A percentile compares a stretch with the other conserved stretches of the same genome.
These are phyloP conservation scores for Hymenoscyphus salicellus DNA, from an alignment of 2,329 filamentous ascomycete species.

Conservation along the genomic window DNA sequence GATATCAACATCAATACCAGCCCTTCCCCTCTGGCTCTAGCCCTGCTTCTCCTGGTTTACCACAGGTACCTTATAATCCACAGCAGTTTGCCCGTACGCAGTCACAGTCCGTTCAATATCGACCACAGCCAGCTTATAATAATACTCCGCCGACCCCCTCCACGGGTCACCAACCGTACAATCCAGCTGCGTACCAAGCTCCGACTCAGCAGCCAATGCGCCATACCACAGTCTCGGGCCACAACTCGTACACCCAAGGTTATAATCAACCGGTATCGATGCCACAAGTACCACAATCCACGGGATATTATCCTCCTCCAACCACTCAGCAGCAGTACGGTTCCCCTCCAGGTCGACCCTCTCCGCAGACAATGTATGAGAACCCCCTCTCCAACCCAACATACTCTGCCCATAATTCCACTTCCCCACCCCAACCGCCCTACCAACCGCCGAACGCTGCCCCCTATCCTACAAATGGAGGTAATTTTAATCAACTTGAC, in stretches of 20 bases:
- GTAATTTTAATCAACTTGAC: conserved; percentile 26
- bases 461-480: conserved; percentile 33
- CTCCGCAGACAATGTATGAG: conserved; percentile 30
- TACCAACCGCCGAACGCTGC: conserved; percentile 27
- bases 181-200: conserved; percentile 52
- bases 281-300: conserved; percentile 44
- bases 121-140: conserved; percentile 50
- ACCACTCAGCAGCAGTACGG: conserved; percentile 24
- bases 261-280: conserved; percentile 32
- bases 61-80: conserved; percentile 56
- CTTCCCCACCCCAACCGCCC: conserved; percentile 26
- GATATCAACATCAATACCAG: conserved; percentile 53
- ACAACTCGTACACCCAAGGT: conserved; percentile 47
- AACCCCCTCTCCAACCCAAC: conserved; percentile 27
- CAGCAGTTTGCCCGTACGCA: conserved; percentile 52
- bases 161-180: conserved; percentile 58
- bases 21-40: conserved; percentile 39
- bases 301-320: conserved; percentile 28
- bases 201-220: conserved; percentile 53
- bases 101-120: conserved; percentile 42
- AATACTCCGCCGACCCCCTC: conserved; percentile 51
- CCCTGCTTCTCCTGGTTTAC: conserved; percentile 35
- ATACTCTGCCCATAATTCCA: conserved; percentile 28
- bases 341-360: conserved; percentile 26
- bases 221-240: conserved; percentile 53